A percentile compares a stretch with the other conserved stretches of the same genome.
phyloP scores from a whole-genome alignment of 768 basidiomycete species.

The Saitozyma sp. region DNA sequence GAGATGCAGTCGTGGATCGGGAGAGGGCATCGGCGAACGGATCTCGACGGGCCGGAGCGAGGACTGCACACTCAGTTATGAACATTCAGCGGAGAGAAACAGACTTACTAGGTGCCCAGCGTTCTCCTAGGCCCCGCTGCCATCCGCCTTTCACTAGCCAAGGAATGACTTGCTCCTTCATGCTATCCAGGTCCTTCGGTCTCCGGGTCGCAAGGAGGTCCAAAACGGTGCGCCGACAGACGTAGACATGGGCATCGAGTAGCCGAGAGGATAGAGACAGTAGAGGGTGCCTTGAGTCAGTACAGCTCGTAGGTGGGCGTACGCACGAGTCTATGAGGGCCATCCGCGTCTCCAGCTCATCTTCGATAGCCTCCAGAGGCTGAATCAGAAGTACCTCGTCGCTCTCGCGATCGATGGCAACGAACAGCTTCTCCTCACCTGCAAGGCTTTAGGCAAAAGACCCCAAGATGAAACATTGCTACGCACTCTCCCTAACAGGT shows the following conservation, averaged over 20 bases:
- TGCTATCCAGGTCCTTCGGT: slow-evolving; percentile 72
- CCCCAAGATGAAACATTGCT: neutral
- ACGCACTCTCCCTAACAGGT: slow-evolving; percentile 46
- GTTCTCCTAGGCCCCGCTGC: slow-evolving; percentile 44
- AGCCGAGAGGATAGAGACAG: slow-evolving; percentile 66
- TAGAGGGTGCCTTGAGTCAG: slow-evolving; percentile 64
- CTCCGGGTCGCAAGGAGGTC: slow-evolving; percentile 63
- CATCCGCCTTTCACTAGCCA: slow-evolving; percentile 89
- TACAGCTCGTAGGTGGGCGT: slow-evolving; percentile 1
- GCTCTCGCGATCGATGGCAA: slow-evolving; percentile 56
- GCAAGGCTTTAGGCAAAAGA: neutral
- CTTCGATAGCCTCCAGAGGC: slow-evolving; percentile 62
- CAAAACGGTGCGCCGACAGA: slow-evolving; percentile 73
- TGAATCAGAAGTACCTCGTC: slow-evolving; percentile 63
- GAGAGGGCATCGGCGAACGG: slow-evolving; percentile 40
- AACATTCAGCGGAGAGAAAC: neutral
- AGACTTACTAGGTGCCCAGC: slow-evolving; percentile 50
- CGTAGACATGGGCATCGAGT: slow-evolving; percentile 87
- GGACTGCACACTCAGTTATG: slow-evolving; percentile 24
- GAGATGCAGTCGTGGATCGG: slow-evolving; percentile 28
- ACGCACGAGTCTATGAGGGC: slow-evolving; percentile 67
- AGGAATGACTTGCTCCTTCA: slow-evolving; percentile 86
- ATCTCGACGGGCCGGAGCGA: slow-evolving; percentile 32
- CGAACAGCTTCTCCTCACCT: slow-evolving; percentile 44
- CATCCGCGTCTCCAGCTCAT: slow-evolving; percentile 75